Percentiles rank a stretch among this genome's conserved stretches.
phyloP scores from a whole-genome alignment of 2,329 filamentous ascomycete genomes.

The Colletotrichum sidae region DNA sequence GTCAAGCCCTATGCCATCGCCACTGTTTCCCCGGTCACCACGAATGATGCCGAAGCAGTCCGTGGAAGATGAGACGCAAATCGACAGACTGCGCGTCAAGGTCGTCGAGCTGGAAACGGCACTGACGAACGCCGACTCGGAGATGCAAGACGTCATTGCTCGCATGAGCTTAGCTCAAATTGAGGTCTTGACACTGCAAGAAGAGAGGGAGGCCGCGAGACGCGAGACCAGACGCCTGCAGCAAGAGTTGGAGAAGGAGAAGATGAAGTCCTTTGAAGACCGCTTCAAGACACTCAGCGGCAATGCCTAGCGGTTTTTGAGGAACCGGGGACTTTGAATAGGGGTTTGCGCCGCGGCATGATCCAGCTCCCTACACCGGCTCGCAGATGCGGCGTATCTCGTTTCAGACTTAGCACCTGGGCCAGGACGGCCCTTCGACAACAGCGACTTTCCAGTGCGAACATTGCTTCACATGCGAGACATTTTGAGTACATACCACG shows the following conservation, averaged over 20 bases:
- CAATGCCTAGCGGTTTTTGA: slow-evolving; percentile 35
- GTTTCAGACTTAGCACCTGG: slow-evolving; percentile 33
- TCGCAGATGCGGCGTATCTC: slow-evolving; percentile 25
- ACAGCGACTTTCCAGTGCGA: neutral
- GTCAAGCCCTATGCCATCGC: slow-evolving; percentile 49
- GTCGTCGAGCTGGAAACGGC: slow-evolving; percentile 89
- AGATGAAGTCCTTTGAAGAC: slow-evolving; percentile 62
- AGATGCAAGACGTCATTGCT: slow-evolving; percentile 85
- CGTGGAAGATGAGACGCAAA: slow-evolving; percentile 78
- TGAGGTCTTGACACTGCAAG: slow-evolving; percentile 83
- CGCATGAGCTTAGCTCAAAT: slow-evolving; percentile 86
- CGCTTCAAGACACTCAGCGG: slow-evolving; percentile 50
- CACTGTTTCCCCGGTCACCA: slow-evolving; percentile 57
- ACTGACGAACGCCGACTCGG: slow-evolving; percentile 66
- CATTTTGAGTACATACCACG: slow-evolving; percentile 6
- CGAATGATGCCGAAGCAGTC: slow-evolving; percentile 69
- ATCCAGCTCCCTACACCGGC: slow-evolving; percentile 25
- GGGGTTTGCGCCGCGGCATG: slow-evolving; percentile 32
- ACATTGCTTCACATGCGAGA: neutral
- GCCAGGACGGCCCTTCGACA: slow-evolving; percentile 27
- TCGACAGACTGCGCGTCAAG: slow-evolving; percentile 79
- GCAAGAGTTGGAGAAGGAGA: slow-evolving; percentile 72
- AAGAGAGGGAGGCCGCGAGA: slow-evolving; percentile 79
- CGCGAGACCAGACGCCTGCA: slow-evolving; percentile 78
- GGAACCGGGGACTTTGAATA: slow-evolving; percentile 8